Evolutionary conservation across 257 asterid genomes (phyloP), one percentile per base, ranked within the genome.

Genomic region (Ilex asprella): DNA sequence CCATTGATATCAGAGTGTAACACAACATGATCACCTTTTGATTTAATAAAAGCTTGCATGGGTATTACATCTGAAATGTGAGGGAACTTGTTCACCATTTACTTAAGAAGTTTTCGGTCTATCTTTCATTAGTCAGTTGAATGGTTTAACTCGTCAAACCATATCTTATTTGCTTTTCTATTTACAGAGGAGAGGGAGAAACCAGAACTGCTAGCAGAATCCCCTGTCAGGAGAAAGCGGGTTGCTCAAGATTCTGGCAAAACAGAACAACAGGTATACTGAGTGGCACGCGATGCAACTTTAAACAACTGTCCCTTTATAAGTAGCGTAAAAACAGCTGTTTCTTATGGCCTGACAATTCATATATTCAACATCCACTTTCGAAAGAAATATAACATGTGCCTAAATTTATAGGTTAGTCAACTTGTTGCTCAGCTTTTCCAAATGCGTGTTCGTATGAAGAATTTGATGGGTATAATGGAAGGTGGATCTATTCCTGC

Each of bases 401-500:
- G 41, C 7, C 41, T 35, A 46, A 7, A 10, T 58, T 59, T 66
- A 60, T 71, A 91, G 98, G 99, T 92, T 75, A 79, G 87, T 69
- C 95, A 85, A 81, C 86, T 92, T 39, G 88, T 92, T 62, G 97
- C 99, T 67, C 99, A 92, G 72, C 84, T 92, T 61, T 92, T 92
- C 79, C 96, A 92, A 83, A 92, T 92, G 99, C 95, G 99, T 3
- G 95, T 76, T 7, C 84, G 91, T 2, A 92, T 92, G 99, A 92
- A 89, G 91, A 92, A 92, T 74, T 82, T 92, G 81, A 83, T 92
- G 96, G 96, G 96, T 16, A 81, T 89, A 47, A 89, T 92, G 97
- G 89, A 86, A 79, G 91, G 91, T 58, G 97, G 97, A 73, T 86
- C 99, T 8, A 73, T 92, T 68, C 99, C 99, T 65, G 61, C 95